Conservation (phyloP, 1,284 basidiomycete species). For the Golubevia pallescens region DNA sequence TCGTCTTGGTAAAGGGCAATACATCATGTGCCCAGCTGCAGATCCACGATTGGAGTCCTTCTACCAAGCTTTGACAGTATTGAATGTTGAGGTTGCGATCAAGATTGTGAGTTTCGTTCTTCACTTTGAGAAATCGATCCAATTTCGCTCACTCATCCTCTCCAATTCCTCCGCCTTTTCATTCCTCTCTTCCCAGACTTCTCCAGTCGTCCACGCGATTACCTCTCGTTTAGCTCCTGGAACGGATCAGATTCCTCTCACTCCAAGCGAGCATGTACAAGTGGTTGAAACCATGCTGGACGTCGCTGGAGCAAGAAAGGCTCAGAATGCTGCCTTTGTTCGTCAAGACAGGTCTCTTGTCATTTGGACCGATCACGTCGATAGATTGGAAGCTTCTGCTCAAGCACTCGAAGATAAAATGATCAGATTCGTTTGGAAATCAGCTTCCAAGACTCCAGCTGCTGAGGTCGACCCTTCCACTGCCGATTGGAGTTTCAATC, state of each 20-base stretch:
- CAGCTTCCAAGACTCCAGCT: too few relatives aligned
- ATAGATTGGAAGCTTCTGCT: slow-evolving; percentile 16
- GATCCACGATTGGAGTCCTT: slow-evolving; percentile 15
- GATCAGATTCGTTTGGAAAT: slow-evolving; percentile 32
- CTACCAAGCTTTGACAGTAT: slow-evolving; percentile 17
- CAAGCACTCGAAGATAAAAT: slow-evolving; percentile 30
- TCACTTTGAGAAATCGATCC: too few relatives aligned
- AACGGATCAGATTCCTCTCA: slow-evolving; percentile 30
- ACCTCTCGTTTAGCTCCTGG: slow-evolving; percentile 4
- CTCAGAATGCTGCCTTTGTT: slow-evolving; percentile 83
- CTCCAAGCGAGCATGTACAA: slow-evolving; percentile 29
- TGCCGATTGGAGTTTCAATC: too few relatives aligned
- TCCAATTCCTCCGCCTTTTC: too few relatives aligned
- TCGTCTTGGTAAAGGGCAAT: slow-evolving; percentile 28
- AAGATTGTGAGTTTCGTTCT: too few relatives aligned
- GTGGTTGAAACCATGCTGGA: slow-evolving; percentile 68
- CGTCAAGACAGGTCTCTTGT: slow-evolving; percentile 77
- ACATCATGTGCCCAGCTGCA: slow-evolving; percentile 22
- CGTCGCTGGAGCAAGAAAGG: slow-evolving; percentile 76
- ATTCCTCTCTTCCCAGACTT: too few relatives aligned
- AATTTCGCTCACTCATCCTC: too few relatives aligned
- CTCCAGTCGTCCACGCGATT: slow-evolving; percentile 12
- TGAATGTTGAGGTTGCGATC: slow-evolving; percentile 26
- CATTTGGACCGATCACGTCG: slow-evolving; percentile 78
- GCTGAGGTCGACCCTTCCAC: too few relatives aligned